Base-by-base conservation (phyloP, 2,329 filamentous ascomycete species). In the Coniochaeta sp. region DNA sequence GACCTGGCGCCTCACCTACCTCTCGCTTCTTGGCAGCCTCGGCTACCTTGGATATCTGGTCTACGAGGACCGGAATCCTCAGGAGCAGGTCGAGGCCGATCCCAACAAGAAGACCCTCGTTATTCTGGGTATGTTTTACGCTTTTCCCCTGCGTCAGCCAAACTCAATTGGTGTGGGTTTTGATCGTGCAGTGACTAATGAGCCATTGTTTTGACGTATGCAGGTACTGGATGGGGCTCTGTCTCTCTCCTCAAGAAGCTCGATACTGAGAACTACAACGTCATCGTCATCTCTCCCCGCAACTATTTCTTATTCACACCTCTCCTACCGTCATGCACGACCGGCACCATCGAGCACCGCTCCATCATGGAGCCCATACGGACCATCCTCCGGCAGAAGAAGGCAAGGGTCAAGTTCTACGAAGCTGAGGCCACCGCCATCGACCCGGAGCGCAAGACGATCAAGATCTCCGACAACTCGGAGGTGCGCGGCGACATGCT, bases 241-340 rank as follows among this genome's bases (percentile, higher is more conserved):
- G 90, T 99, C 64, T 95, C 92, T 55, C 85, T 99, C 55, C 83
- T 99, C 60, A 99, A 99, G 83, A 96, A 95, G 70, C 88, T 99
- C 71, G 91, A 99, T 67, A 96, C 92, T 56, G 89, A 95, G 71
- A 95, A 97, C 81, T 99, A 97, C 83, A 97, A 99, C 71, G 92
- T 97, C 71, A 73, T 97, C 67, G 91, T 99, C 69, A 89, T 99
- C 70, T 97, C 94, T 48, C 94, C 94, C 51, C 89, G 94, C 68
- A 99, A 99, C 77, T 99, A 96, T 82, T 99, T 99, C 85, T 86
- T 99, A 61, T 99, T 99, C 81, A 99, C 94, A 27, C 94, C 94
- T 55, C 84, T 99, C 54, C 83, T 99, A 56, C 94, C 94, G 58
- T 97, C 92, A 67, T 99, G 94, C 75, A 97, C 94, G 50, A 96